Conservation (phyloP, 306 rosid genomes). For the Rosa rugosa region DNA sequence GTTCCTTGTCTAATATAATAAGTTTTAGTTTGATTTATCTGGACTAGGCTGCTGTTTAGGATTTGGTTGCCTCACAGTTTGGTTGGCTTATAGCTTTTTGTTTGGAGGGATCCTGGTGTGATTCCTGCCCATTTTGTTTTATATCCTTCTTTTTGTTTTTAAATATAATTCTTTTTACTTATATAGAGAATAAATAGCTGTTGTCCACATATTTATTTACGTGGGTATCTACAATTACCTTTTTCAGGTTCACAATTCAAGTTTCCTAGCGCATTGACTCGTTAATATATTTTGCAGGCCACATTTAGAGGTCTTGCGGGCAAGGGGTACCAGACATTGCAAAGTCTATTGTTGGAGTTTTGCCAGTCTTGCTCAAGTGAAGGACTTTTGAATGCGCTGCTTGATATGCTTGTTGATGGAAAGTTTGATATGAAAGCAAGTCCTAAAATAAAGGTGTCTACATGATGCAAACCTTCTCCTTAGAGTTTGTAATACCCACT, state of each 20-base stretch:
- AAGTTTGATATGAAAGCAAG: slow-evolving; percentile 67
- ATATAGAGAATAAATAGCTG: background rate
- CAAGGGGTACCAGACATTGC: slow-evolving; percentile 90
- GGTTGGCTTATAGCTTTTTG: background rate
- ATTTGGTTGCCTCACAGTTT: background rate
- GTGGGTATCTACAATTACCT: background rate
- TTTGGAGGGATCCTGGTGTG: background rate
- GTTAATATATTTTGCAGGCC: slow-evolving; percentile 48
- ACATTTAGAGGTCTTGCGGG: slow-evolving; percentile 94
- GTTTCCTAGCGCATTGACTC: background rate
- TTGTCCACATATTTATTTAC: background rate
- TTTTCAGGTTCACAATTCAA: slow-evolving; percentile 14
- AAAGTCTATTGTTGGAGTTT: slow-evolving; percentile 87
- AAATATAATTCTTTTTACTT: background rate
- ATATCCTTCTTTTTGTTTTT: background rate
- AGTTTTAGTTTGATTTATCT: background rate
- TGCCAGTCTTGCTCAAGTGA: slow-evolving; percentile 75
- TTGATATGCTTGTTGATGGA: slow-evolving; percentile 96
- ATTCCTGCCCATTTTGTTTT: background rate
- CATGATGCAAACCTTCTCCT: slow-evolving; percentile 29
- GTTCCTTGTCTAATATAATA: background rate
- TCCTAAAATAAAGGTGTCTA: slow-evolving; percentile 81
- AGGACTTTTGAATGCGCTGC: slow-evolving; percentile 71
- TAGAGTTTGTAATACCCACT: slow-evolving; percentile 24
- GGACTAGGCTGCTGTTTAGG: background rate